Evolutionary conservation across 2,329 filamentous ascomycete genomes (phyloP).

Genomic region (Xylaria hypoxylon): DNA sequence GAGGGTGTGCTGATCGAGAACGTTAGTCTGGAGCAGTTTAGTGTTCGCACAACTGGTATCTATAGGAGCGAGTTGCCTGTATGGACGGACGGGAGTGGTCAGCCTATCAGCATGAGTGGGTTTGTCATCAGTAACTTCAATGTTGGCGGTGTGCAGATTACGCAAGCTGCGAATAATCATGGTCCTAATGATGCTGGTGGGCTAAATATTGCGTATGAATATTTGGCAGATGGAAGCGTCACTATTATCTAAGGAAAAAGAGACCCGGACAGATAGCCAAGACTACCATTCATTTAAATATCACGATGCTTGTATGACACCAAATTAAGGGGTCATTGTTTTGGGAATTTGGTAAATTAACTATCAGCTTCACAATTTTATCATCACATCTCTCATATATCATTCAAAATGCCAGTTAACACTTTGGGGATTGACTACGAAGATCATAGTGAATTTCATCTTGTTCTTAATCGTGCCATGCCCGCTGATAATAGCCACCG

Average conservation of each 20-base stretch:
- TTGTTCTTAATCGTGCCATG: neutral
- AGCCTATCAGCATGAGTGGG: neutral
- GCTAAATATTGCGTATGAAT: constrained; percentile 19
- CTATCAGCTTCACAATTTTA: no score
- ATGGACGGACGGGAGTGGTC: neutral
- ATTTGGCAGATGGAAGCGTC: constrained; percentile 16
- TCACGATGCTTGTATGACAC: neutral
- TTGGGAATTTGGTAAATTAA: neutral
- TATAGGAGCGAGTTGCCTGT: constrained; percentile 1
- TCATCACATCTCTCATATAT: no score
- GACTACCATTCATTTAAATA: neutral
- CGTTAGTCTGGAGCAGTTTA: neutral
- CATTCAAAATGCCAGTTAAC: neutral
- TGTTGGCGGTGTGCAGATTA: constrained; percentile 13
- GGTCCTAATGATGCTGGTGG: constrained; percentile 24
- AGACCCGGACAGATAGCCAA: neutral
- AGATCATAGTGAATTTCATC: neutral
- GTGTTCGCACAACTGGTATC: constrained; percentile 1
- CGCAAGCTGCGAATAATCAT: constrained; percentile 24
- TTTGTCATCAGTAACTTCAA: neutral
- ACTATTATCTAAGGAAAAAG: neutral
- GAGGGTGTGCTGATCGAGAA: neutral
- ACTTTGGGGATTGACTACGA: neutral
- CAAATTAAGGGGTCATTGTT: neutral
- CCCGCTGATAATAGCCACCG: neutral